Evolutionary conservation across 345 rosid genomes (phyloP), one percentile per base, ranked within the genome.

Genomic region (Durio zibethinus): DNA sequence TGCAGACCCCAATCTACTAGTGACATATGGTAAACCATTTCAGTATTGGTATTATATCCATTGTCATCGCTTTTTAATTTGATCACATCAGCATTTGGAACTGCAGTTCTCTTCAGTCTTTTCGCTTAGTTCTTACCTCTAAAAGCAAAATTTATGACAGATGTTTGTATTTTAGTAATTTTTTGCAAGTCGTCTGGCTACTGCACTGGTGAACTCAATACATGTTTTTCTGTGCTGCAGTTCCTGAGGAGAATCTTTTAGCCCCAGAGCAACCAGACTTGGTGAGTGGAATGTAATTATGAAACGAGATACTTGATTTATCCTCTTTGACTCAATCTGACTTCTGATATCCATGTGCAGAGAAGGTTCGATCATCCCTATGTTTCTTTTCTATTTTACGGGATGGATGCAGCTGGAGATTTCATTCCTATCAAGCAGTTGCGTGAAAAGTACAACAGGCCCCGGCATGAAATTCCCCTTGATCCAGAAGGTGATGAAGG

Each of bases 401-500:
- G 99, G 62, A 80, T 84, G 69, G 98, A 95, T 81, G 66, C 87
- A 21, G 92, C 93, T 18, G 98, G 97, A 78, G 99, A 95, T 83
- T 95, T 90, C 88, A 92, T 95, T 82, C 97, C 98, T 5, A 86
- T 92, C 84, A 90, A 90, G 87, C 99, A 95, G 79, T 88, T 93
- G 27, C 94, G 96, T 3, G 99, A 95, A 67, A 93, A 89, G 79
- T 90, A 88, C 79, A 90, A 87, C 77, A 87, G 80, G 82, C 92
- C 96, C 23, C 87, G 96, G 38, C 90, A 92, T 80, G 98, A 93
- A 85, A 83, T 87, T 67, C 92, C 94, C 16, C 74, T 77, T 15
- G 87, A 93, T 79, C 90, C 90, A 56, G 79, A 87, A 68, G 92
- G 88, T 10, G 91, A 88, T 11, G 87, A 89, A 21, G 71, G 66